phyloP scores from a whole-genome alignment of 345 rosid genomes.

The Eucalyptus marginata region DNA sequence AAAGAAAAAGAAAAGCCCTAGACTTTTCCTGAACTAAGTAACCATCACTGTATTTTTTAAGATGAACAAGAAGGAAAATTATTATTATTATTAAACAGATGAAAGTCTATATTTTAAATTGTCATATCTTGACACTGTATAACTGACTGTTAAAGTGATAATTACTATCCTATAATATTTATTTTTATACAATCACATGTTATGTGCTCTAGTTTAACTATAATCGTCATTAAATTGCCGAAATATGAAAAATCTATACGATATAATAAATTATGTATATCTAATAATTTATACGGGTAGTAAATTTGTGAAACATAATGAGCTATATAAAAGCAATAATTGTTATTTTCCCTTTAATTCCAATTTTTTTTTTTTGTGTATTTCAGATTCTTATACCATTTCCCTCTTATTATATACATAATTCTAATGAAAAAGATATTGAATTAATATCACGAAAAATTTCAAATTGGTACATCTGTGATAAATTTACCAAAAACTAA shows the following conservation, averaged over 20 bases:
- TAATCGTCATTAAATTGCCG: neutral
- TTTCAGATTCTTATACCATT: neutral
- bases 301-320: neutral
- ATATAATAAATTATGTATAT: neutral
- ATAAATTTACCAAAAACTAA: fast-evolving
- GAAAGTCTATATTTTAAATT: too few species aligned
- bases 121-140: neutral
- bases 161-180: too few species aligned
- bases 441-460: too few species aligned
- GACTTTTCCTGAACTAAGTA: neutral
- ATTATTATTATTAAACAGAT: too few species aligned
- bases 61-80: neutral
- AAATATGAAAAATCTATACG: neutral
- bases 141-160: neutral
- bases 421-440: neutral
- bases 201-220: neutral
- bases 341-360: neutral
- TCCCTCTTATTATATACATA: neutral
- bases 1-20: neutral
- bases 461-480: fast-evolving
- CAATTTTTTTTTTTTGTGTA: neutral
- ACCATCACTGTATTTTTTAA: neutral
- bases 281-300: neutral
- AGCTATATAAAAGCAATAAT: neutral
- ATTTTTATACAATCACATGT: too few species aligned